Percentiles rank a stretch among this genome's conserved stretches.
Conservation (phyloP, 257 asterid species). For the Nicotiana knightiana region DNA sequence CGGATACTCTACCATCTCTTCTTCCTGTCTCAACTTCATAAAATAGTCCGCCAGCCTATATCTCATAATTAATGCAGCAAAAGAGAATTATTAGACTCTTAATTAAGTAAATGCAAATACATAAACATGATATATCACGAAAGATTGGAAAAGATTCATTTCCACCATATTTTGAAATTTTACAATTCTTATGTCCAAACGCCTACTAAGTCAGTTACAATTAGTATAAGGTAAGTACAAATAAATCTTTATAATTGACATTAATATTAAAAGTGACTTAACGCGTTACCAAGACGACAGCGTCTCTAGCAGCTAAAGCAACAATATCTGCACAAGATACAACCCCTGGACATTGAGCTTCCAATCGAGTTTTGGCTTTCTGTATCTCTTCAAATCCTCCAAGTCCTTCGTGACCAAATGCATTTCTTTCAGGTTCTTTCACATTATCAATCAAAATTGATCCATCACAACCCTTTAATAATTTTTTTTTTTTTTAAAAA, state of each 20-base stretch:
- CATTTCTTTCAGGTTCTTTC: conserved; percentile 11
- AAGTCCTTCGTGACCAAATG: conserved; percentile 32
- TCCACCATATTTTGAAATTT: no score
- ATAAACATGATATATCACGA: no score
- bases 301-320: conserved; percentile 49
- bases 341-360: conserved; percentile 33
- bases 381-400: conserved; percentile 22
- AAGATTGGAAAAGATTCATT: not conserved
- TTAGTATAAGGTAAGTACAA: no score
- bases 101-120: not conserved
- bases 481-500: not conserved
- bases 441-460: conserved; percentile 30
- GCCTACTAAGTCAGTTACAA: no score
- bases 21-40: conserved; percentile 46
- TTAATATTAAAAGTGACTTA: not conserved
- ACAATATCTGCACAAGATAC: conserved; percentile 50
- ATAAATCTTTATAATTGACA: not conserved
- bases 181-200: no score
- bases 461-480: conserved; percentile 41
- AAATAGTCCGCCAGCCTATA: conserved; percentile 34
- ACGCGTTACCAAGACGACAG: conserved; percentile 23
- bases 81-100: not conserved
- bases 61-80: not conserved
- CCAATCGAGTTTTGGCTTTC: conserved; percentile 27
- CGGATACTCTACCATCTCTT: conserved; percentile 40